A percentile compares a stretch with the other conserved stretches of the same genome.
Conservation (phyloP, 2,329 filamentous ascomycete genomes). For the Paecilomyces niveus region DNA sequence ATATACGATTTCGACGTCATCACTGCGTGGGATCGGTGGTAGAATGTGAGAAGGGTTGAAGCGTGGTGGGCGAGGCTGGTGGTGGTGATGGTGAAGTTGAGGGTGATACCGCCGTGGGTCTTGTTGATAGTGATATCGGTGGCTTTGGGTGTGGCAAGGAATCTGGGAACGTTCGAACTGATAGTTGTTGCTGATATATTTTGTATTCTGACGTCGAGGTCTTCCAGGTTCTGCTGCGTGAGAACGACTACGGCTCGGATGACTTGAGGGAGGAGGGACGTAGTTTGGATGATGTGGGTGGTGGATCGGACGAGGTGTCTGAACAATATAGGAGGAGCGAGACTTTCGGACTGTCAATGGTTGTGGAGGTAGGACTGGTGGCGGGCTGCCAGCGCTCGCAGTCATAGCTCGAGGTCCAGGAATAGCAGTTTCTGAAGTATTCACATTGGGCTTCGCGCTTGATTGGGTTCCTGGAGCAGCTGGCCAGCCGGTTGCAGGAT, state of each 20-base stretch:
- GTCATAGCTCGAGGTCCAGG: conserved; percentile 17
- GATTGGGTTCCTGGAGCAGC: not conserved
- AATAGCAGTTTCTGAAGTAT: not conserved
- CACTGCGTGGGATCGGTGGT: conserved; percentile 17
- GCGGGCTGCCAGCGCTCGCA: conserved; percentile 27
- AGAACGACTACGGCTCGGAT: conserved; percentile 5
- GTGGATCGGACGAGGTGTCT: conserved; percentile 13
- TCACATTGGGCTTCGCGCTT: not conserved
- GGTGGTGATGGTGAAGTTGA: conserved; percentile 8
- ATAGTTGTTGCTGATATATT: conserved; percentile 8
- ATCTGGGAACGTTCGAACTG: conserved; percentile 18
- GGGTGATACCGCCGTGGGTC: conserved; percentile 12
- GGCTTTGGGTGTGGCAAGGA: conserved; percentile 21
- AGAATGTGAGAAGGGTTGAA: conserved; percentile 14
- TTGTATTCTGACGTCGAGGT: conserved; percentile 7
- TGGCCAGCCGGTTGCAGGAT: not conserved
- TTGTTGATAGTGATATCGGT: conserved; percentile 12
- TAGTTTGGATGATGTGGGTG: conserved; percentile 21
- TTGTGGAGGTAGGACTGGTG: conserved; percentile 23
- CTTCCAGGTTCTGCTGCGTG: conserved; percentile 3
- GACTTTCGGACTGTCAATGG: conserved; percentile 20
- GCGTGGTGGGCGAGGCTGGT: conserved; percentile 7
- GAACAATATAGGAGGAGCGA: conserved; percentile 12
- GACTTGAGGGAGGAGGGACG: conserved; percentile 10
- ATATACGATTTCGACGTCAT: conserved; percentile 28